A percentile compares a stretch with the other conserved stretches of the same genome.
Conservation (phyloP, 2,329 filamentous ascomycete genomes). For the Emmonsiellopsis sp. region DNA sequence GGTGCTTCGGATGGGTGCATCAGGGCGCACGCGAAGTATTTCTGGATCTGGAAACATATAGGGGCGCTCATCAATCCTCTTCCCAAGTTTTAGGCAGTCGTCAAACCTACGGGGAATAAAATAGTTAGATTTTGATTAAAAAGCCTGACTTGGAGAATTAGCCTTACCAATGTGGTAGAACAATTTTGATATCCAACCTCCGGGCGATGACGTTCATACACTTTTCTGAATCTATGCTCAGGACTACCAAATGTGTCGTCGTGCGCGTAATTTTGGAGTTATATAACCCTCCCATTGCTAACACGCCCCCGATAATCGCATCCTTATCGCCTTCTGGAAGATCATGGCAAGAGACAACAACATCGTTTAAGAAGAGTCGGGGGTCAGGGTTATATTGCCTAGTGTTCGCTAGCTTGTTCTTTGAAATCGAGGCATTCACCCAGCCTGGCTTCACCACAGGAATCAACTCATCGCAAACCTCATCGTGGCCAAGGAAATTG, state of each 20-base stretch:
- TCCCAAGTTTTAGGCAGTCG: conserved; percentile 86
- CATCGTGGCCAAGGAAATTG: conserved; percentile 81
- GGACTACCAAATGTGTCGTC: conserved; percentile 82
- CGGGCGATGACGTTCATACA: conserved; percentile 40
- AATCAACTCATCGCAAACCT: conserved; percentile 65
- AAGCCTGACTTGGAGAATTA: background rate
- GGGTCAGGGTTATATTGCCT: conserved; percentile 87
- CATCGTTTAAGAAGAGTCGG: conserved; percentile 76
- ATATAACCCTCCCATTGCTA: conserved; percentile 82
- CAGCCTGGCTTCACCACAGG: conserved; percentile 76
- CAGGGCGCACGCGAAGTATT: conserved; percentile 54
- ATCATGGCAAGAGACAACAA: conserved; percentile 72
- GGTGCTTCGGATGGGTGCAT: conserved; percentile 49
- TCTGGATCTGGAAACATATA: conserved; percentile 82
- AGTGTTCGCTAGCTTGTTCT: conserved; percentile 63
- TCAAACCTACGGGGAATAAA: conserved; percentile 63
- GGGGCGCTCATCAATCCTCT: conserved; percentile 77
- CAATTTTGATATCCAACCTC: conserved; percentile 61
- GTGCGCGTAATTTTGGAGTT: conserved; percentile 59
- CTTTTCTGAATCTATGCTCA: conserved; percentile 65
- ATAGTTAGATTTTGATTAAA: conserved; percentile 16
- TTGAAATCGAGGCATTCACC: conserved; percentile 62
- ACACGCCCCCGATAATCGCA: conserved; percentile 77
- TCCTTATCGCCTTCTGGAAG: conserved; percentile 82
- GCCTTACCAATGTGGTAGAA: conserved; percentile 78